Evolutionary conservation across 2,329 filamentous ascomycete species (phyloP).

Genomic region (Colletotrichum neosansevieriae): DNA sequence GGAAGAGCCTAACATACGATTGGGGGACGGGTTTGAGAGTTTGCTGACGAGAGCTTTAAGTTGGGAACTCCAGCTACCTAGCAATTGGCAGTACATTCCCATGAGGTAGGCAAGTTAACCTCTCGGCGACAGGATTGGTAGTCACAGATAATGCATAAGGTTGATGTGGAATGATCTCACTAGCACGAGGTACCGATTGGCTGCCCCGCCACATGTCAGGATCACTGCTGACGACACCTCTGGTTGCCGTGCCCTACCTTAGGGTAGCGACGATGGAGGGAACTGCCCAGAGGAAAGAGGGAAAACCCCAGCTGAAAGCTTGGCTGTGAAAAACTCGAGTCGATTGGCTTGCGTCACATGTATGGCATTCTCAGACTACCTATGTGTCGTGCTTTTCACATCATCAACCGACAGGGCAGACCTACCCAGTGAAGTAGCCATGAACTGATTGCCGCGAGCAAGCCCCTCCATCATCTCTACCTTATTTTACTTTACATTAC

Average conservation of each 20-base stretch:
- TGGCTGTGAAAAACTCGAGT: not conserved
- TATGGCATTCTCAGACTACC: slow-evolving; percentile 14
- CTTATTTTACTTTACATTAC: slow-evolving; percentile 3
- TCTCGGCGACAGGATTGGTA: slow-evolving; percentile 16
- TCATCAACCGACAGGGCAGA: not conserved
- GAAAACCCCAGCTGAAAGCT: too few species aligned
- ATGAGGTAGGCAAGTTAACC: slow-evolving; percentile 7
- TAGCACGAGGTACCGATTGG: slow-evolving; percentile 19
- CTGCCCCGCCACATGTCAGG: slow-evolving; percentile 26
- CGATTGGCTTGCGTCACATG: slow-evolving; percentile 24
- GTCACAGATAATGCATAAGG: slow-evolving; percentile 21
- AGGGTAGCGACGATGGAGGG: slow-evolving; percentile 11
- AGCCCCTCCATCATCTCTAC: not conserved
- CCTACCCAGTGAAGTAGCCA: not conserved
- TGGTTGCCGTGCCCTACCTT: slow-evolving; percentile 19
- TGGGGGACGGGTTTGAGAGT: not conserved
- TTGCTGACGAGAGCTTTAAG: not conserved
- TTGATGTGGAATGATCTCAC: not conserved
- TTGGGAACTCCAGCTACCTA: not conserved
- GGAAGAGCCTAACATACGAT: not conserved
- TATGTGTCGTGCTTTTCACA: too few species aligned
- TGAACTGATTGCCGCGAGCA: not conserved
- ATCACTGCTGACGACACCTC: slow-evolving; percentile 37
- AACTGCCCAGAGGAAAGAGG: too few species aligned
- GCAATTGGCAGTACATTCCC: not conserved